Base-by-base conservation (phyloP, 805 yeast species). In the Kodamaea nitidulidarum region DNA sequence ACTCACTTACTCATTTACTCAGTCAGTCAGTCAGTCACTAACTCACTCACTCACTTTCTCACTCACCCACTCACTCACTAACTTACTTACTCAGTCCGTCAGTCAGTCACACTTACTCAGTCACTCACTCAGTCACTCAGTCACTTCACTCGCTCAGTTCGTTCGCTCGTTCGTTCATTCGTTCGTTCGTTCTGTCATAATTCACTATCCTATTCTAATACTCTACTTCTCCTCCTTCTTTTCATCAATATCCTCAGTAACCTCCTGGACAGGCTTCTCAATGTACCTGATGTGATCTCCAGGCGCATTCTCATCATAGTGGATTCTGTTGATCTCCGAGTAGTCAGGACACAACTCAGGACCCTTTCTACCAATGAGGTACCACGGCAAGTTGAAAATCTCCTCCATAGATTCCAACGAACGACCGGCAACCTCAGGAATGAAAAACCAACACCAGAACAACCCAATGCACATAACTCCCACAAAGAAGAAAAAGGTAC, bases 391-490 rank as follows among this genome's bases (percentile, higher is more conserved):
- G 47, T 49, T 52, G 48, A 53, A 53, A 35, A 53, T 49, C 32
- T 52, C 56, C 38, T 53, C 58, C 55, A 53, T 53, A 29, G 52
- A 46, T 38, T 53, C 58, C 46, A 53, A 51, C n/a, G 56, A 52
- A 38, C 58, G 48, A 7, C 58, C 58, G 10, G 55, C 48, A 14
- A 53, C 49, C 37, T 53, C 57, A 17, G 57, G 58, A 26, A 53
- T 40, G 35, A 48, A 53, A 51, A 53, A 53, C 54, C 53, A 53
- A 26, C 49, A 49, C 56, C 56, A 53, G 43, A 42, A 37, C 33
- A 53, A 46, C 8, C 47, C 39, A 9, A 52, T 8, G 4, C 30
- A 15, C 45, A 47, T 45, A 6, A 53, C 47, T 6, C 54, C 58
- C 3, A 42, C 40, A 36, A 52, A 53, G 41, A 53, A 49, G 46